Percentiles rank a stretch among this genome's conserved stretches.
phyloP scores from a whole-genome alignment of 768 basidiomycete species.

The Tricholoma terreum region DNA sequence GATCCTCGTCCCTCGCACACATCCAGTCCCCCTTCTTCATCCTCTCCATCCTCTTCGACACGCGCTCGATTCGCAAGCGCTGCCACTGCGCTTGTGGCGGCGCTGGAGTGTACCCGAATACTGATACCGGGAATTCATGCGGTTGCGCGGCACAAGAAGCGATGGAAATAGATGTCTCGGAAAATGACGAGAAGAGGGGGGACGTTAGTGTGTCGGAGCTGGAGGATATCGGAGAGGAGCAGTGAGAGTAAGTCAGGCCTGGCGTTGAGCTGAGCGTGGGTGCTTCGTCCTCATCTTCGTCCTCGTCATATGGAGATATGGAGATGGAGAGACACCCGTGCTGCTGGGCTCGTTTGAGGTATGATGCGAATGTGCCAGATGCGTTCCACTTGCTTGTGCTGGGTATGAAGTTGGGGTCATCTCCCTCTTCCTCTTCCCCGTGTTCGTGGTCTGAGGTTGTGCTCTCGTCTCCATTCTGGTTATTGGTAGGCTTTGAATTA shows the following conservation, averaged over 20 bases:
- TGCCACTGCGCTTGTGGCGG: conserved; percentile 34
- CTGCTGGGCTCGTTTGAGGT: conserved; percentile 16
- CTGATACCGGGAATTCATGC: background rate
- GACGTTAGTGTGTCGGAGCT: conserved; percentile 8
- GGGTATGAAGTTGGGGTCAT: conserved; percentile 12
- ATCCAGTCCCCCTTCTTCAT: conserved; percentile 32
- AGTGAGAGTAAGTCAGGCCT: conserved; percentile 2
- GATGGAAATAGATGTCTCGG: conserved; percentile 4
- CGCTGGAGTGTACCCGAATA: conserved; percentile 34
- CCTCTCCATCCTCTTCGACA: conserved; percentile 31
- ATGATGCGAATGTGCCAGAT: conserved; percentile 15
- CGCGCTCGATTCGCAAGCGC: conserved; percentile 30
- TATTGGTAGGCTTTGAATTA: conserved; percentile 16
- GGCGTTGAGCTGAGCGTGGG: conserved; percentile 1
- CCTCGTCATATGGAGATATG: background rate
- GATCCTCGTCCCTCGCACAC: conserved; percentile 27
- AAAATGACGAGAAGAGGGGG: conserved; percentile 8
- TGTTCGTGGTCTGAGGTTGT: conserved; percentile 1
- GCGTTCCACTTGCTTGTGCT: conserved; percentile 13
- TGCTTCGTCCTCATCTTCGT: conserved; percentile 2
- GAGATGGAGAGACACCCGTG: conserved; percentile 15
- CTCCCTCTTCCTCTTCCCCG: conserved; percentile 22
- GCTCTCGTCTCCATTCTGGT: conserved; percentile 18
- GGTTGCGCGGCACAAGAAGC: background rate
- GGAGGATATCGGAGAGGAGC: conserved; percentile 3